Percentiles rank a stretch among this genome's conserved stretches.
phyloP scores from a whole-genome alignment of 345 rosid species.

The Erucastrum elatum region DNA sequence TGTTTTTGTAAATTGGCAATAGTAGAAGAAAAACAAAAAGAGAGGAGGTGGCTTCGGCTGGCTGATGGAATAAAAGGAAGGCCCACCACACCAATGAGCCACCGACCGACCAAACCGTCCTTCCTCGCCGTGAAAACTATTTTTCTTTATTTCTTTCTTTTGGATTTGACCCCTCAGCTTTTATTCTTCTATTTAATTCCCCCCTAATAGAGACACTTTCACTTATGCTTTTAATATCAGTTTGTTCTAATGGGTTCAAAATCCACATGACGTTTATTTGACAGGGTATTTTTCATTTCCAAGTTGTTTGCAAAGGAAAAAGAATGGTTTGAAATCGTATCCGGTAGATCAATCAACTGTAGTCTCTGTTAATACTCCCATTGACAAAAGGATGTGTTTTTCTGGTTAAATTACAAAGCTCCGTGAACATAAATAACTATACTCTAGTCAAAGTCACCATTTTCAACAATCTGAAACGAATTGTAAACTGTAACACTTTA shows the following conservation, averaged over 20 bases:
- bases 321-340: neutral
- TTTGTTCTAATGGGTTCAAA: neutral
- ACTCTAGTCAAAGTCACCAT: neutral
- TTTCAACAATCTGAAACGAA: neutral
- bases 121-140: conserved; percentile 35
- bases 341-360: neutral
- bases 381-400: neutral
- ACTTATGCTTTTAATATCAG: neutral
- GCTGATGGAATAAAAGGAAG: conserved; percentile 46
- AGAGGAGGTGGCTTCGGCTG: conserved; percentile 31
- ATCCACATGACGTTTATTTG: conserved; percentile 22
- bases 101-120: conserved; percentile 76
- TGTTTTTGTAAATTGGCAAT: conserved; percentile 32
- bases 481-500: neutral
- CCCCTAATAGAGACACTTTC: conserved; percentile 4
- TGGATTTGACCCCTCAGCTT: conserved; percentile 38
- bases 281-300: neutral
- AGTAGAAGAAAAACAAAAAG: conserved; percentile 23
- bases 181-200: conserved; percentile 4
- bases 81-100: conserved; percentile 38
- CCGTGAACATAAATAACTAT: neutral
- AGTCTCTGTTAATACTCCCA: neutral
- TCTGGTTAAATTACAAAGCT: neutral
- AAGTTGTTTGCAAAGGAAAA: conserved; percentile 1
- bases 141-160: conserved; percentile 8